Evolutionary conservation across 2,329 filamentous ascomycete species (phyloP), one percentile per base, ranked within the genome.

Genomic region (Diaporthe sp.): DNA sequence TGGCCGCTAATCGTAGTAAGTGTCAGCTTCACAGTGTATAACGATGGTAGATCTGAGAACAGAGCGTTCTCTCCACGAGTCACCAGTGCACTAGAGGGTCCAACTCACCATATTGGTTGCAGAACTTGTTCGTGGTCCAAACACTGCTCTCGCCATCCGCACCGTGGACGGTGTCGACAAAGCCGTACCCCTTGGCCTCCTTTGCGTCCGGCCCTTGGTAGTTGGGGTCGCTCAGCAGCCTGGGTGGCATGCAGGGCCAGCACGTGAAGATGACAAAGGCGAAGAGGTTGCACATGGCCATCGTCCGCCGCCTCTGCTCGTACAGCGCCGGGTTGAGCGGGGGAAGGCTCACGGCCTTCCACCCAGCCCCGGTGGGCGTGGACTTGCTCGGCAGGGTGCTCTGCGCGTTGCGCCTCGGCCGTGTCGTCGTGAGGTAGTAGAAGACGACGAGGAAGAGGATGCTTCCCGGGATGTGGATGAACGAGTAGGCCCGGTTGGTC

Each of bases 391-490:
- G 65, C 15, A 68, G 46, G 25, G 78, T 75, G 13, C 78, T 70
- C 34, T 78, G 77, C 17, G 79, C 49, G 44, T 62, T 75, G 9
- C 76, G 75, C 28, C 76, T 71, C 12, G 80, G 81, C 71, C 88
- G 88, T 10, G 91, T 92, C 34, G 91, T 94, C 62, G 92, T 94
- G 81, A 93, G 89, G 84, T 93, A 94, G 84, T 91, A 95, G 6
- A 95, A 87, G 80, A 90, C 89, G 51, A 88, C 85, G 22, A 87
- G 82, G 80, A 94, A 95, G 60, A 92, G 87, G 78, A 95, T 94
- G 8, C 93, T 94, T 19, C 92, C 93, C 0, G 93, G 93, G 75
- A 95, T 95, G 82, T 95, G 93, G 80, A 95, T 94, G 83, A 94
- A 94, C 8, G 92, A 94, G 84, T 95, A 95, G 39, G 90, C 88